A percentile compares a stretch with the other conserved stretches of the same genome.
phyloP scores from a whole-genome alignment of 1,284 basidiomycete species.

The Ustilago nuda region DNA sequence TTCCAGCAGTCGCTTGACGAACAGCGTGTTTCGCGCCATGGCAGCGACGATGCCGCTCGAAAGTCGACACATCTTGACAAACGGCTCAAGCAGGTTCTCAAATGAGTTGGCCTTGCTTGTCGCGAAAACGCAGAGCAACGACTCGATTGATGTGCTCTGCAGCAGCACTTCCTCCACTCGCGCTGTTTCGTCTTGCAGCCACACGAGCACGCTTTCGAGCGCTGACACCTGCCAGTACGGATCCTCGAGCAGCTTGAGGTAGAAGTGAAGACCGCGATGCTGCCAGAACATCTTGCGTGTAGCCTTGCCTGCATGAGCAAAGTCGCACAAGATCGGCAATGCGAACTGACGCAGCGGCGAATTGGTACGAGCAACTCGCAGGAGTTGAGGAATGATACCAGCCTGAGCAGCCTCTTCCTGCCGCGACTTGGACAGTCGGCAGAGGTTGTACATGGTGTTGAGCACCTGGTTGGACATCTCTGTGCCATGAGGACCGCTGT shows the following conservation, averaged over 20 bases:
- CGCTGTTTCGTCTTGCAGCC: slow-evolving; percentile 94
- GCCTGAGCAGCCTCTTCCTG: slow-evolving; percentile 97
- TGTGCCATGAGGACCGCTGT: slow-evolving; percentile 81
- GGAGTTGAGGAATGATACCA: slow-evolving; percentile 90
- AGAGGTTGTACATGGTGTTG: slow-evolving; percentile 66
- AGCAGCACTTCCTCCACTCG: slow-evolving; percentile 89
- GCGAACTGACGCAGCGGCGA: slow-evolving; percentile 97
- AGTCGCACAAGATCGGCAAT: slow-evolving; percentile 88
- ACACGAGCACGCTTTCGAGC: slow-evolving; percentile 87
- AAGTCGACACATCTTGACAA: slow-evolving; percentile 80
- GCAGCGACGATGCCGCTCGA: slow-evolving; percentile 81
- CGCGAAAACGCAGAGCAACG: slow-evolving; percentile 84
- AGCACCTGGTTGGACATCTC: slow-evolving; percentile 70
- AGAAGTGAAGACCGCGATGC: slow-evolving; percentile 73
- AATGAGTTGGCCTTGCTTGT: slow-evolving; percentile 86
- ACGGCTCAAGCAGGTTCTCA: slow-evolving; percentile 90
- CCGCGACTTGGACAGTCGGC: slow-evolving; percentile 61
- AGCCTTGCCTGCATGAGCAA: slow-evolving; percentile 62
- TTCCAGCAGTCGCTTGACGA: slow-evolving; percentile 88
- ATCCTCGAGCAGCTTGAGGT: slow-evolving; percentile 85
- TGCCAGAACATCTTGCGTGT: slow-evolving; percentile 65
- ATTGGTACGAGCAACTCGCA: slow-evolving; percentile 84
- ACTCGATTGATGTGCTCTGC: slow-evolving; percentile 78
- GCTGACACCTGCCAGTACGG: slow-evolving; percentile 96
- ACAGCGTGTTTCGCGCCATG: slow-evolving; percentile 79